Evolutionary conservation across 257 asterid genomes (phyloP), one percentile per base, ranked within the genome.

Genomic region (Penstemon barbatus): DNA sequence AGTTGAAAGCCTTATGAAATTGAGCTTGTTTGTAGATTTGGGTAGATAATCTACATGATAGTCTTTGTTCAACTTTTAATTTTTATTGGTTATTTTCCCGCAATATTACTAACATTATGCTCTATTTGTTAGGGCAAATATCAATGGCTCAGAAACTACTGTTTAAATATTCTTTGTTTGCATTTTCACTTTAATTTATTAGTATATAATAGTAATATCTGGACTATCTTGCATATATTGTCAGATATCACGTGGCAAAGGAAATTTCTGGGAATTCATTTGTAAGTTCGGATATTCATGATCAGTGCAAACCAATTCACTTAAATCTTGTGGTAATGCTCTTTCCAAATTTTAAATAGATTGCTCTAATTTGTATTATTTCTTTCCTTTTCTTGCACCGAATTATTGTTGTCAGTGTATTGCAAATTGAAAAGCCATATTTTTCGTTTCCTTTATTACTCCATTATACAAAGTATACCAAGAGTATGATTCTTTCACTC

Each of bases 321-420:
- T 76, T 94, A 66, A 94, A 94, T 77, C 95, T 94, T 71, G 82
- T 90, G 97, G 99, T 91, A 83, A 90, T 78, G 19, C 68, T 76
- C 76, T 74, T 66, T 68, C 33, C 25, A 15, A 63, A 4, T 43
- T 56, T 7, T 36, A 50, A 46, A 66, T 37, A 13, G 38, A 49
- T 9, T 25, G 33, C 33, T 25, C 2, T 25, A 25, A 25, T 25
- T 25, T 25, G 33, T 25, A 25, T 25, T 25, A 25, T 25, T 25
- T 25, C 2, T 25, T 25, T 25, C 33, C 2, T 25, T 25, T 1
- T 25, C 33, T 25, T 25, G 33, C 33, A 25, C 2, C 33, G 2
- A 25, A 25, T 25, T 25, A 25, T 40, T 59, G 44, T n/a, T 18
- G 18, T 63, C 8, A 40, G 9, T 63, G 49, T 45, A 7, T 12